Base-by-base conservation (phyloP, 176 grass and related monocot genomes). In the maize (Zea mays) region DNA sequence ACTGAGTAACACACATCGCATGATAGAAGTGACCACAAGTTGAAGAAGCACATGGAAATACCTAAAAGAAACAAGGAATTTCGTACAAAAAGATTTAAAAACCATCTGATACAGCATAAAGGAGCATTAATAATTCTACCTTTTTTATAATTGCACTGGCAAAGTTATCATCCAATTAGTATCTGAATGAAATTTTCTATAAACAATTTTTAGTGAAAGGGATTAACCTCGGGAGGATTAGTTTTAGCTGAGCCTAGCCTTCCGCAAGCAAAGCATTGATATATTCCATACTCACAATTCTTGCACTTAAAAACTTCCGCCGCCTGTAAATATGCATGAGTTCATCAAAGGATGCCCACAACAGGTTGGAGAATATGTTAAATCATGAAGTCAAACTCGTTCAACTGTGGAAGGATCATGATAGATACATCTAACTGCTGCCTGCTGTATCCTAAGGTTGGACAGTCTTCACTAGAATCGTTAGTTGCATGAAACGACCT, bases 11-110 rank as follows among this genome's bases (percentile, higher is more conserved):
- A 51, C 91, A 93, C 64, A 83, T 90, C 11, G 88, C 81, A 81
- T 93, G 91, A 71, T 93, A 90, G 64, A 93, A 93, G 52, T 93
- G 72, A 50, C 91, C 88, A 42, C 91, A 93, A 27, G 75, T 88
- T 65, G 85, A 85, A 67, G 74, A 90, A n/a, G 83, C 82, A 74
- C 91, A 93, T 20, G 82, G 85, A 78, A 90, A 88, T 39, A 93
- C 85, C 91, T 93, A 80, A 62, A 81, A 69, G 47, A 64, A 46
- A 55, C 4, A 74, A 50, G 6, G 55, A 45, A 45, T 67, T 62
- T 72, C 2, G 66, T 34, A 76, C 52, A 10, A 27, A 76, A 69
- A 33, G 35, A 33, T 12, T 60, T 45, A 33, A 40, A 40, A 76
- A 76, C 13, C 34, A 51, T 52, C 11, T 16, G 33, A 49, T 59